phyloP scores from a whole-genome alignment of 768 basidiomycete genomes.

The Tylopilus felleus region DNA sequence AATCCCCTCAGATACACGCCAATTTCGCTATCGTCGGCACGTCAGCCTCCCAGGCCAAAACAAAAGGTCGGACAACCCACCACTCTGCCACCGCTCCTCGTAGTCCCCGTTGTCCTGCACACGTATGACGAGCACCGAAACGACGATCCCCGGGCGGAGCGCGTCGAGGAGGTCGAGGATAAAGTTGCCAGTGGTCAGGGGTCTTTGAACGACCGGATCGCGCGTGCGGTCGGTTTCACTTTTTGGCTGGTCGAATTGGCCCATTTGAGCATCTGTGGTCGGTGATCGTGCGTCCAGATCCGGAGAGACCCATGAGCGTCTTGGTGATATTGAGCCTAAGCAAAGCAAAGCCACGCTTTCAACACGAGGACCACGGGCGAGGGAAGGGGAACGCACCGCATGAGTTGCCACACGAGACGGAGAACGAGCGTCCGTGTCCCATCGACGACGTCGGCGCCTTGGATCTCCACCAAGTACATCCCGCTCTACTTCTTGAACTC shows the following conservation, averaged over 20 bases:
- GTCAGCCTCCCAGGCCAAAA: neutral
- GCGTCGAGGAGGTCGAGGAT: slow-evolving; percentile 91
- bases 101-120: slow-evolving; percentile 64
- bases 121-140: slow-evolving; percentile 71
- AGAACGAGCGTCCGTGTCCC: slow-evolving; percentile 89
- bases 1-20: slow-evolving; percentile 37
- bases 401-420: slow-evolving; percentile 96
- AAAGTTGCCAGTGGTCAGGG: slow-evolving; percentile 85
- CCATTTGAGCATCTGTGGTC: slow-evolving; percentile 95
- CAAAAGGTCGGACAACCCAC: slow-evolving; percentile 43
- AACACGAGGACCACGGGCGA: too few species aligned
- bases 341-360: too few species aligned
- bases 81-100: slow-evolving; percentile 90
- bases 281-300: slow-evolving; percentile 76
- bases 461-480: slow-evolving; percentile 93
- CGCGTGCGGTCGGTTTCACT: slow-evolving; percentile 51
- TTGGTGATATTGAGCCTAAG: slow-evolving; percentile 87
- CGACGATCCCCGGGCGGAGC: slow-evolving; percentile 91
- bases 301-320: slow-evolving; percentile 73
- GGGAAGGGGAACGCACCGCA: slow-evolving; percentile 57
- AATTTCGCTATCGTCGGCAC: slow-evolving; percentile 68
- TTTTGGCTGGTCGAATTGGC: slow-evolving; percentile 86
- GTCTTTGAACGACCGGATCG: slow-evolving; percentile 94
- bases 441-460: slow-evolving; percentile 96
- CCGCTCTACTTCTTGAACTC: slow-evolving; percentile 91